A percentile compares a stretch with the other conserved stretches of the same genome.
Conservation (phyloP, 306 rosid species). For the Quercus glauca region DNA sequence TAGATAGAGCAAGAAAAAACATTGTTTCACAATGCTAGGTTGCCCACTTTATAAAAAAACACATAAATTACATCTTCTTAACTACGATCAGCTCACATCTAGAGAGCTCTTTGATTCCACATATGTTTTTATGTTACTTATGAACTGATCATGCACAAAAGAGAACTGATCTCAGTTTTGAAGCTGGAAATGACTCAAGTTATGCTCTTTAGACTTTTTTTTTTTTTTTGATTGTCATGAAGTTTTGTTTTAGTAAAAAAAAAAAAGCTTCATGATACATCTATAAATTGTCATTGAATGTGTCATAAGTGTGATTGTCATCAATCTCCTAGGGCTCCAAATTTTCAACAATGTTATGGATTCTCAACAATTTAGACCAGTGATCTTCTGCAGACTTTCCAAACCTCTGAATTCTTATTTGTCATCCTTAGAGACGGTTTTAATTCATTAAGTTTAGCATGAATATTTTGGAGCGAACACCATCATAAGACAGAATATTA, state of each 20-base stretch:
- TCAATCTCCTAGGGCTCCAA: neutral
- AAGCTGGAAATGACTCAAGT: neutral
- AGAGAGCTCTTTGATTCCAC: neutral
- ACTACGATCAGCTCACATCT: neutral
- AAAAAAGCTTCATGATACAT: too few relatives aligned
- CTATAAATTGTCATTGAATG: neutral
- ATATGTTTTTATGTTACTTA: neutral
- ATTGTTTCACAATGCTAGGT: neutral
- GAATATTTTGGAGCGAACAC: neutral
- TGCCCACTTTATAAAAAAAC: neutral
- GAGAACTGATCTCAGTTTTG: neutral
- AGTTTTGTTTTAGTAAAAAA: too few relatives aligned
- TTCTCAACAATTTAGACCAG: too few relatives aligned
- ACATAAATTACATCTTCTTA: neutral
- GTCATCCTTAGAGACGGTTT: neutral
- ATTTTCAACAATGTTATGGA: too few relatives aligned
- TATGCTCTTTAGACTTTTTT: neutral
- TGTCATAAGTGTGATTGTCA: conserved; percentile 1
- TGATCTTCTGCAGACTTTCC: neutral
- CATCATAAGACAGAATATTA: neutral
- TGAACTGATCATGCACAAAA: too few relatives aligned
- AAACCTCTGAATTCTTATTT: neutral
- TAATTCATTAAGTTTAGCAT: neutral
- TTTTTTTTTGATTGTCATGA: neutral
- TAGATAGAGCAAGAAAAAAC: too few relatives aligned